A percentile compares a stretch with the other conserved stretches of the same genome.
Conservation (phyloP, 108 stramenopile genomes). For the Conticribra weissflogii region DNA sequence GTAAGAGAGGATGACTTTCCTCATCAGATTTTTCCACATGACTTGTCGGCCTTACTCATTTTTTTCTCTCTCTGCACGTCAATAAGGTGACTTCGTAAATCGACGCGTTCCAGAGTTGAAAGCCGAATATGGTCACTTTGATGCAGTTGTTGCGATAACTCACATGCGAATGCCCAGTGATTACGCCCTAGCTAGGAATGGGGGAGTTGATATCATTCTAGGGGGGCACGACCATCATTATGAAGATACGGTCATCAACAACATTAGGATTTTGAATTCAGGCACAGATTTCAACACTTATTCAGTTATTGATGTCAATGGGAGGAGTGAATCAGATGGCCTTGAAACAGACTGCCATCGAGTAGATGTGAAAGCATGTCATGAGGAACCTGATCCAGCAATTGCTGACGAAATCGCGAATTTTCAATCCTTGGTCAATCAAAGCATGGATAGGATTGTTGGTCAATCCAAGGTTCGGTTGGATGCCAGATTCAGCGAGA, state of each 20-base stretch:
- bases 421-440: constrained; percentile 21
- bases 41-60: too few relatives aligned
- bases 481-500: constrained; percentile 44
- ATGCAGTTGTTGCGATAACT: constrained; percentile 41
- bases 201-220: constrained; percentile 51
- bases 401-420: constrained; percentile 21
- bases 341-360: constrained; percentile 7
- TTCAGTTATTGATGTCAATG: constrained; percentile 28
- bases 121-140: constrained; percentile 25
- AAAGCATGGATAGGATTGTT: constrained; percentile 44
- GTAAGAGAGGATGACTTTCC: too few relatives aligned
- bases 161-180: constrained; percentile 69
- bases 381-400: constrained; percentile 15
- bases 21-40: too few relatives aligned
- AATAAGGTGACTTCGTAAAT: constrained; percentile 34
- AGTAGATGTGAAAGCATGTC: constrained; percentile 13
- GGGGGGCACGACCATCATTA: constrained; percentile 70
- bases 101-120: constrained; percentile 29
- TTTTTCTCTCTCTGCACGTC: too few relatives aligned
- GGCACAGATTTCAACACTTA: constrained; percentile 60
- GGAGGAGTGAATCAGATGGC: neutral
- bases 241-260: constrained; percentile 34
- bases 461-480: constrained; percentile 45
- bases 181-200: constrained; percentile 41
- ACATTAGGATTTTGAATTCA: constrained; percentile 49